Evolutionary conservation across 225 moss, liverwort and hornwort genomes (phyloP), one percentile per base, ranked within the genome.

Genomic region (Marchantia polymorpha): DNA sequence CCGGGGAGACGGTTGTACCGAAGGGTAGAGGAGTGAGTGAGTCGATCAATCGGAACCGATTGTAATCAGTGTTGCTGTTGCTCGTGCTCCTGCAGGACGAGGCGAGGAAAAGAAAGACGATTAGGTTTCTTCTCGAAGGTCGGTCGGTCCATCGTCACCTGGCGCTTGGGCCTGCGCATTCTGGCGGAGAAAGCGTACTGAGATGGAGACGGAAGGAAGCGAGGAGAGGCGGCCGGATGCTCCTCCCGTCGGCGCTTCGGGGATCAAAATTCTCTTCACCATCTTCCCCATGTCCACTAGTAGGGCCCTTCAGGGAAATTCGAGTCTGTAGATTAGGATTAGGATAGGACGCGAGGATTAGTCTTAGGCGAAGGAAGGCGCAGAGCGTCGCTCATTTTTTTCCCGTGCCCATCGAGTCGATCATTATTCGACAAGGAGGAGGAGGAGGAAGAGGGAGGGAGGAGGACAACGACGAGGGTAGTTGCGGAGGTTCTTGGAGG

Each of bases 241-340:
- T 55, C 54, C 54, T 16, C 54, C 54, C 2, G 55, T 55, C 30
- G 29, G 27, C 12, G 58, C 31, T 10, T 56, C 58, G 7, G 75
- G 17, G 15, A 19, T 74, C n/a, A 55, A 74, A 56, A 72, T 72
- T n/a, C 50, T 72, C 10, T 74, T 74, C 12, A 74, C 54, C 11
- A 54, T 74, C 17, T 74, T 55, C 29, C 74, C 53, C 15, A 74
- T 74, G 74, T 74, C 74, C 54, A 74, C 74, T 55, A 16, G 74
- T 74, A 74, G 53, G 74, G 55, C 17, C 74, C 55, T 72, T 12
- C 1, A 11, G 52, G 56, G 56, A 14, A 75, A 55, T 75, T 56
- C 55, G 75, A 19, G n/a, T 25, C 26, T 0, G 25, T 52, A 69
- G 39, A 46, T 22, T 69, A 52, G 25, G 11, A 64, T 23, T 17